Base-by-base conservation (phyloP, 495 filamentous ascomycete genomes). In the Elaphomyces granulatus region DNA sequence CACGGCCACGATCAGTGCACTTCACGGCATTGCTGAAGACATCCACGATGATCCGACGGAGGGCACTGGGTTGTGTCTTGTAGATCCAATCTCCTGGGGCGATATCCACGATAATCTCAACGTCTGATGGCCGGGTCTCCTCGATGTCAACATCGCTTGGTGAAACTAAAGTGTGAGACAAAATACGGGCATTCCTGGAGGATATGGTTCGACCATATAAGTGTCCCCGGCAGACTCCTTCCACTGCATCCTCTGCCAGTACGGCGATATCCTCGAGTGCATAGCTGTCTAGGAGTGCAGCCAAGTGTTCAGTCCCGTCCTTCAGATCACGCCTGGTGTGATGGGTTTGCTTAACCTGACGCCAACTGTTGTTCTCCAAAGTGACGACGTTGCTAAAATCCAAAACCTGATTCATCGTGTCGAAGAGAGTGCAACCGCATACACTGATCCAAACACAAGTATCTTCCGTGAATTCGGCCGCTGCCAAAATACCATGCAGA, bases 1-100 rank as follows among this genome's bases (percentile, higher is more conserved):
- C 79, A 37, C 64, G 74, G 3, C 84, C 84, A 1, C 63, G 55
- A 6, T 65, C 65, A 4, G 78, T 86, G 46, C 84, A 87, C 47
- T 92, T 92, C 47, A 88, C 68, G 0, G 84, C 75, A 54, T 92
- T 92, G 14, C 84, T 80, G 40, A 85, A 78, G 1, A 88, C 45
- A 47, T 92, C 87, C 78, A 86, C 83, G 21, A 90, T 70, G 32
- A 87, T 71, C 2, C 84, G 72, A 14, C 79, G 70, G 30, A 85
- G 56, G 2, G 81, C 82, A 3, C 81, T 81, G 0, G 80, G 78
- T 31, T 87, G 78, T 0, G 76, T 74, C 3, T 63, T 62, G 54
- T 82, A 85, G 9, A 70, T 42, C 63, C 76, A 85, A 40, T 71
- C 55, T 31, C 72, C 65, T 14, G 63, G 61, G 16, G 74, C 67